phyloP scores from a whole-genome alignment of 2,329 filamentous ascomycete species.

The Colletotrichum cordylinicola region DNA sequence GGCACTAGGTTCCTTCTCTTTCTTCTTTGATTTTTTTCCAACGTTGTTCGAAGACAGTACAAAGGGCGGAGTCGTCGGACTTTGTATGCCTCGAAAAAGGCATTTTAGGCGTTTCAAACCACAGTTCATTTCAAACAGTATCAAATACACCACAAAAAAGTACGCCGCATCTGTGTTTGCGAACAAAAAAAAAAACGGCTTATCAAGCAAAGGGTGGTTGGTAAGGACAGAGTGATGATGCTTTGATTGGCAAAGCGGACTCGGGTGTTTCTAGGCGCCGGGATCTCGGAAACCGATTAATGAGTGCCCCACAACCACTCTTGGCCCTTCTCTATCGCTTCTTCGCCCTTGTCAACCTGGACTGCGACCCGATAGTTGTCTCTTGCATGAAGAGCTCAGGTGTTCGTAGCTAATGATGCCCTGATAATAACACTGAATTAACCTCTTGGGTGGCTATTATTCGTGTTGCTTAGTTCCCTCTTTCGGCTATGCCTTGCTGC shows the following conservation, averaged over 20 bases:
- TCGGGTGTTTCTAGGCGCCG: neutral
- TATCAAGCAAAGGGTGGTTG: neutral
- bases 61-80: neutral
- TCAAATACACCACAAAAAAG: accelerated
- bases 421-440: neutral
- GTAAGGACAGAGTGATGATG: neutral
- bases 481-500: neutral
- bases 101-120: neutral
- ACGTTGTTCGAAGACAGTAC: neutral
- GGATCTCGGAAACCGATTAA: conserved; percentile 1
- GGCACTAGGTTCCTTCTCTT: neutral
- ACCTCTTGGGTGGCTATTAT: neutral
- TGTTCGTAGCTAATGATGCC: neutral
- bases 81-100: neutral
- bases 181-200: neutral
- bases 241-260: neutral
- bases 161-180: neutral
- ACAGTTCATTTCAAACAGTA: neutral
- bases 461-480: neutral
- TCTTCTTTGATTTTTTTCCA: neutral
- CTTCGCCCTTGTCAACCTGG: neutral
- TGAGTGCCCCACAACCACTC: neutral
- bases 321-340: neutral
- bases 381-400: neutral
- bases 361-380: neutral